Evolutionary conservation across 1,139 yeast species (phyloP).

Genomic region (Magnusiomyces suaveolens): DNA sequence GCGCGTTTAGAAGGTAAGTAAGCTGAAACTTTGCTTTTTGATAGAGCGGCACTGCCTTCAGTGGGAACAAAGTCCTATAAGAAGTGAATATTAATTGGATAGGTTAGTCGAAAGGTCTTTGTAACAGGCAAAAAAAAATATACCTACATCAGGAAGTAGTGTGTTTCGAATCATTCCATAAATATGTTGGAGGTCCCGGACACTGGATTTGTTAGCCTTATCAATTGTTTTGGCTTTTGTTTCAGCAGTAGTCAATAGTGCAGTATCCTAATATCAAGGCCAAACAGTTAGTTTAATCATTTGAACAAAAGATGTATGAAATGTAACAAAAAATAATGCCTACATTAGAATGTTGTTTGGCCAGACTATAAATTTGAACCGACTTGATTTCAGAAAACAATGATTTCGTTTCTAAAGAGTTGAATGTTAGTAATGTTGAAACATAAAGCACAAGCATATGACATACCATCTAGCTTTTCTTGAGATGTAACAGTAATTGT

Average conservation of each 20-base stretch:
- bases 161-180: conserved; percentile 13
- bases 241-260: conserved; percentile 9
- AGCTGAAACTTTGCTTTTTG: background rate
- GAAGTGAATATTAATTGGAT: background rate
- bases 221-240: conserved; percentile 6
- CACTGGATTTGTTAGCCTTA: background rate
- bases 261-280: conserved; percentile 4
- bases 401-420: conserved; percentile 5
- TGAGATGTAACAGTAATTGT: conserved; percentile 10
- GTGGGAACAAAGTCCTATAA: background rate
- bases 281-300: no score
- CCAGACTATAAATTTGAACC: conserved; percentile 13
- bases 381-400: conserved; percentile 7
- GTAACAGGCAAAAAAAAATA: background rate
- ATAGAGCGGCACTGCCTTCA: background rate
- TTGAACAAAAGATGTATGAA: no score
- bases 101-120: background rate
- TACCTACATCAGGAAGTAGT: conserved; percentile 12
- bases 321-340: conserved; percentile 1
- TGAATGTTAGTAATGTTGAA: background rate
- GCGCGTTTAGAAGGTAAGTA: conserved; percentile 1
- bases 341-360: conserved; percentile 9
- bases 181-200: background rate
- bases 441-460: no score
- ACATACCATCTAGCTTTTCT: conserved; percentile 12